Evolutionary conservation across 257 asterid genomes (phyloP), one percentile per base, ranked within the genome.

Genomic region (Paraleonurus japonicus): DNA sequence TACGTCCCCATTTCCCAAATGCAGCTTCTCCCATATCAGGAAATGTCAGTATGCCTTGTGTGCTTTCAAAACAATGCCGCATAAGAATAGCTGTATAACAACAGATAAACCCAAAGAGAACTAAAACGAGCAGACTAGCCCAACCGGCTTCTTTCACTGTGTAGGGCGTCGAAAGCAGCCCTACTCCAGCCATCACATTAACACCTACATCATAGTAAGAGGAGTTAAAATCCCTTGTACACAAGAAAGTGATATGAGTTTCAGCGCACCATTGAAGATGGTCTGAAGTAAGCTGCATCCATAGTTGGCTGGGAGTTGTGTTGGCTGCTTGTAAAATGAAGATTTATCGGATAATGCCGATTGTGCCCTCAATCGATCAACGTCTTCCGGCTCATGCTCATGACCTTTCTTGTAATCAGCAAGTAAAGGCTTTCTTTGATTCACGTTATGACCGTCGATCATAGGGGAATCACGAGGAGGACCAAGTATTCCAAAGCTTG

Each of bases 21-120:
- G 97, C 97, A 41, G 96, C 98, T 76, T 89, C 96, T 77, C 95
- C 98, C 85, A 94, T 90, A 77, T 93, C 98, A 33, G 96, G 92
- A 80, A 84, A 91, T 5, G 96, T 87, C 50, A 83, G 26, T 60
- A 90, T 87, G 53, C 89, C 95, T 59, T 87, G 84, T 35, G 64
- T 80, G 80, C 89, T 86, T 70, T 93, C 96, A 16, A 93, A 93
- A 72, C 96, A 89, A 58, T 81, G 81, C 66, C 82, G 86, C 98
- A 93, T 89, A 15, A 93, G 94, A 71, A 81, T 70, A 28, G 96
- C 98, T 0, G 98, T 93, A 57, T 90, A 93, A 66, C 95, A 93
- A 74, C 98, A 90, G 33, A 90, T 75, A 47, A 77, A 67, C 13
- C 92, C 97, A 77, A 93, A 93, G 61, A 89, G 82, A 61, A 84